These are phyloP conservation scores for Artomyces pyxidatus DNA, from an alignment of 768 basidiomycete species.

Conservation along the genomic window DNA sequence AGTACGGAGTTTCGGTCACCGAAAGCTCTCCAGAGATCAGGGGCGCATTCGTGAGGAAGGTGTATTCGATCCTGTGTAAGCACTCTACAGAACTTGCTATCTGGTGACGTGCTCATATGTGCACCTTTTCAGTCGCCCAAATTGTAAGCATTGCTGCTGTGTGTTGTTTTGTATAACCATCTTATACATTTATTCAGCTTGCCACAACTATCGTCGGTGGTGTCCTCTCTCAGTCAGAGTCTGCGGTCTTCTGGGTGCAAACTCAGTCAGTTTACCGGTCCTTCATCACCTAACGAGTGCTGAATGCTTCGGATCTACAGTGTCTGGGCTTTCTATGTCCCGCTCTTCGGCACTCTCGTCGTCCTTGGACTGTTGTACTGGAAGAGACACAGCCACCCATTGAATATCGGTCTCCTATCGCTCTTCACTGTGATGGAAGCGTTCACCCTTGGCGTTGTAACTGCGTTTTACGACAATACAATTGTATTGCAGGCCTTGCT, in stretches of 20 bases:
- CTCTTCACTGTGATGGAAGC: constrained; percentile 90
- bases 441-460: constrained; percentile 78
- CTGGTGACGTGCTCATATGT: background rate
- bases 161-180: background rate
- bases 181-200: constrained; percentile 29
- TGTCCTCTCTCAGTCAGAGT: constrained; percentile 52
- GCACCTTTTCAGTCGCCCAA: constrained; percentile 53
- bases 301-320: no score
- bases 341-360: constrained; percentile 70
- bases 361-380: constrained; percentile 79
- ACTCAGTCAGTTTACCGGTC: constrained; percentile 59
- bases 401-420: constrained; percentile 78
- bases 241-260: constrained; percentile 62
- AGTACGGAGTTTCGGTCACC: constrained; percentile 79
- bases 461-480: constrained; percentile 62
- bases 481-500: constrained; percentile 86
- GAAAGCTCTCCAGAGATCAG: constrained; percentile 75
- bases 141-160: constrained; percentile 40
- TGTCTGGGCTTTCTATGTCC: constrained; percentile 73
- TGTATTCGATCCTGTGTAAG: constrained; percentile 84
- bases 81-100: background rate
- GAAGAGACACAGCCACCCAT: constrained; percentile 88
- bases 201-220: constrained; percentile 78
- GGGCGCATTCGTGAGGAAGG: constrained; percentile 83
- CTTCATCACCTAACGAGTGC: no score